Conservation (phyloP, 2,329 filamentous ascomycete species). For the Ascochyta koolunga region DNA sequence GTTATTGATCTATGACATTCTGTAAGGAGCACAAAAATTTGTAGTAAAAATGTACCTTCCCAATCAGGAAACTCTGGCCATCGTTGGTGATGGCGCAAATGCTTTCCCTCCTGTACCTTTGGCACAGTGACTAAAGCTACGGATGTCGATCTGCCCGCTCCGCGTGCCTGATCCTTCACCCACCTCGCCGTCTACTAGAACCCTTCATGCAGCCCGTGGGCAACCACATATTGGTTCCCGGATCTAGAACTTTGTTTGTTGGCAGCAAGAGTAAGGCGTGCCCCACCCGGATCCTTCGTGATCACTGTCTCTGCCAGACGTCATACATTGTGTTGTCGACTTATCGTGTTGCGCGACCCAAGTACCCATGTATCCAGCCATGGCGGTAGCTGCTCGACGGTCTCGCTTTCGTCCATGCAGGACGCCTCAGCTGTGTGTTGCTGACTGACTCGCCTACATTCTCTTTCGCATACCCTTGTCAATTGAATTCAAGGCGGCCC, state of each 20-base stretch:
- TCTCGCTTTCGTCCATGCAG: background rate
- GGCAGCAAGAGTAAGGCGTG: background rate
- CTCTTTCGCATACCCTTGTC: conserved; percentile 4
- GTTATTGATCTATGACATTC: background rate
- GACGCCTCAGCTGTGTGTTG: conserved; percentile 2
- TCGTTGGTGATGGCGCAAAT: background rate
- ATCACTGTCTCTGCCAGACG: background rate
- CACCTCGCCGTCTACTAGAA: conserved; percentile 8
- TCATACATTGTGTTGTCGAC: conserved; percentile 5
- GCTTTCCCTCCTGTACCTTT: background rate
- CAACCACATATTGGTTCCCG: background rate
- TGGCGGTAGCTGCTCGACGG: background rate
- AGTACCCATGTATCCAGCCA: conserved; percentile 2
- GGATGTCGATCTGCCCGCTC: background rate
- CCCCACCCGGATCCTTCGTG: conserved; percentile 9
- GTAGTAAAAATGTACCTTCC: background rate
- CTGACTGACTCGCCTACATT: conserved; percentile 7
- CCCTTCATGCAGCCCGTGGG: background rate
- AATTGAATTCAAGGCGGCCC: conserved; percentile 3
- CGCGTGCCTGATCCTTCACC: background rate
- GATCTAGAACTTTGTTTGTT: background rate
- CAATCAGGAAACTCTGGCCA: background rate
- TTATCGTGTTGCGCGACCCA: background rate
- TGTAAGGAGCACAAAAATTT: background rate
- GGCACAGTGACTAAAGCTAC: background rate